These are phyloP conservation scores for Teunomyces tritomae DNA, from an alignment of 805 yeast species.

Conservation along the genomic window DNA sequence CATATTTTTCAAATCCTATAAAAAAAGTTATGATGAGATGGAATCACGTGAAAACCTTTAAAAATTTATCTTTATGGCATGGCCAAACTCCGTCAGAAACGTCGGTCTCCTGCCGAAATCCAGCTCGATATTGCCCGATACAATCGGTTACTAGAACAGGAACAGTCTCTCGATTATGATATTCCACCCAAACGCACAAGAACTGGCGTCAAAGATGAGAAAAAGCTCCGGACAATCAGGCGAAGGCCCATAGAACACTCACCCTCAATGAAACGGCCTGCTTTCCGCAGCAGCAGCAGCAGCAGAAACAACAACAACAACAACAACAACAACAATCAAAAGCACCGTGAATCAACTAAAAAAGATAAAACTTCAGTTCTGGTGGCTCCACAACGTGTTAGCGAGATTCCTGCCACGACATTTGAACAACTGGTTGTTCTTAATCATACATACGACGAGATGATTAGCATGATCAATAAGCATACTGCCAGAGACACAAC, in stretches of 20 bases:
- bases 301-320: background rate
- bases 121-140: slow-evolving; percentile 18
- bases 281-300: background rate
- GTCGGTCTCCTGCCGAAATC: slow-evolving; percentile 10
- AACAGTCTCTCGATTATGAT: slow-evolving; percentile 19
- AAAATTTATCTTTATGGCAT: background rate
- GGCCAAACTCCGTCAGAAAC: background rate
- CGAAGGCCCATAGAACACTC: too few species aligned
- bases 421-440: slow-evolving; percentile 18
- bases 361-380: too few species aligned
- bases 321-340: background rate
- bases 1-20: background rate
- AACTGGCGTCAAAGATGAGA: background rate
- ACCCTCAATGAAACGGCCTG: background rate
- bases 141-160: slow-evolving; percentile 14
- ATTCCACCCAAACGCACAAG: slow-evolving; percentile 21
- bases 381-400: too few species aligned
- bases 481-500: slow-evolving; percentile 11
- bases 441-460: slow-evolving; percentile 15
- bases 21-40: slow-evolving; percentile 5
- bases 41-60: slow-evolving; percentile 9
- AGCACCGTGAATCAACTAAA: too few species aligned
- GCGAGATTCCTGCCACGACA: background rate
- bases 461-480: slow-evolving; percentile 16
- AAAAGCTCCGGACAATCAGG: background rate